A percentile compares a stretch with the other conserved stretches of the same genome.
Conservation (phyloP, 257 asterid species). For the Nicotiana otophora region DNA sequence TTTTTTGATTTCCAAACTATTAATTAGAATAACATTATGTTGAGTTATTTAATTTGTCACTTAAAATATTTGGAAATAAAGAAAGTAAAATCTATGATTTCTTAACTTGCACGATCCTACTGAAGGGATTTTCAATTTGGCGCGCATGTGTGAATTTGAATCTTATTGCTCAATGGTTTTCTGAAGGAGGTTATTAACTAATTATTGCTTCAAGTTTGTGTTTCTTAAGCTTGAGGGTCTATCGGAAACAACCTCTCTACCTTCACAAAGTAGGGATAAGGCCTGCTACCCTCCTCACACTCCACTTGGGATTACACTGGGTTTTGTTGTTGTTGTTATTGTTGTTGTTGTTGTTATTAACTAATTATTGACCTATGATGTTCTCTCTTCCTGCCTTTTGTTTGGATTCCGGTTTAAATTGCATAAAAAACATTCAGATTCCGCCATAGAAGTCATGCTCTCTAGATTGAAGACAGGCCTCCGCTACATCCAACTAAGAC, state of each 20-base stretch:
- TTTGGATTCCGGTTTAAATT: background rate
- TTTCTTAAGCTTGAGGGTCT: too few relatives aligned
- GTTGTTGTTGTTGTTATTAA: too few relatives aligned
- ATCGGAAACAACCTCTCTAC: too few relatives aligned
- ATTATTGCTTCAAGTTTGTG: background rate
- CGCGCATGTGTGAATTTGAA: background rate
- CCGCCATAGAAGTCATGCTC: slow-evolving; percentile 14
- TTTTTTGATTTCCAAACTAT: too few relatives aligned
- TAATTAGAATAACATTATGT: background rate
- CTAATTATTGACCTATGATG: background rate
- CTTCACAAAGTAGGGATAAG: too few relatives aligned
- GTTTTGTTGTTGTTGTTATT: too few relatives aligned
- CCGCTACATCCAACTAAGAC: slow-evolving; percentile 40
- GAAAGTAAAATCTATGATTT: too few relatives aligned
- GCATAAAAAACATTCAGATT: slow-evolving; percentile 30
- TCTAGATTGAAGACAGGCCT: slow-evolving; percentile 45
- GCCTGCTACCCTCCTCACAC: too few relatives aligned
- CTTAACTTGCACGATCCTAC: too few relatives aligned
- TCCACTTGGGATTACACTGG: too few relatives aligned
- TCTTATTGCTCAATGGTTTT: background rate
- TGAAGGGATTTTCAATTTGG: background rate
- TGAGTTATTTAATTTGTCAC: too few relatives aligned
- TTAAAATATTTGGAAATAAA: too few relatives aligned
- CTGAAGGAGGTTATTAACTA: background rate
- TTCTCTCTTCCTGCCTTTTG: background rate